These are phyloP conservation scores for Thoreauomyces humboldtii DNA, from an alignment of 192 early-diverging fungal genomes.

Conservation along the genomic window DNA sequence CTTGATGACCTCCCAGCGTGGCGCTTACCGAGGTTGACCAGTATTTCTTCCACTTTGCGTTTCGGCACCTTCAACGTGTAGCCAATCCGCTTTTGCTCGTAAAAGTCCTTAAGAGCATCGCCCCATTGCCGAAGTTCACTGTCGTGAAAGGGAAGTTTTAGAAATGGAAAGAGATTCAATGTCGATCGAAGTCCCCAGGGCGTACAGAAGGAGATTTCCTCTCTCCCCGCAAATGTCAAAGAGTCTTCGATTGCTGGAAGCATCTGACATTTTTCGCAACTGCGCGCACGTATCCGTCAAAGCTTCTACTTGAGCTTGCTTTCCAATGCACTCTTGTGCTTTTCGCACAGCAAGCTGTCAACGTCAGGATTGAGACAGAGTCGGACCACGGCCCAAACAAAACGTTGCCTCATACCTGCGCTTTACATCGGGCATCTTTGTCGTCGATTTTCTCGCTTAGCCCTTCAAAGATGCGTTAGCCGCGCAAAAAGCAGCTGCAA, in stretches of 20 bases:
- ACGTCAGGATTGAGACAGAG: no score
- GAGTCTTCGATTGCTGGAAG: neutral
- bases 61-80: constrained; percentile 8
- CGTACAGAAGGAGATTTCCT: constrained; percentile 11
- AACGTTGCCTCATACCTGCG: no score
- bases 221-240: constrained; percentile 17
- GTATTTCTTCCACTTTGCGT: constrained; percentile 4
- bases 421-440: constrained; percentile 1
- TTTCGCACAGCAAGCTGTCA: no score
- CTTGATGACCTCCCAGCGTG: neutral
- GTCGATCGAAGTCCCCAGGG: neutral
- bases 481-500: no score
- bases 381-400: no score
- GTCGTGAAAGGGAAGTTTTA: no score
- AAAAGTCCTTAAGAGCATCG: constrained; percentile 10
- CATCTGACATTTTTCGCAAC: neutral
- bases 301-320: constrained; percentile 2
- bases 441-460: constrained; percentile 17
- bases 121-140: neutral
- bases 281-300: neutral
- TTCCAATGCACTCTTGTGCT: constrained; percentile 8
- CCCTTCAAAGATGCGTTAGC: no score
- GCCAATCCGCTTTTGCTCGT: constrained; percentile 11
- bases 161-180: neutral
- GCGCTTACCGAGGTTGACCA: constrained; percentile 2